Evolutionary conservation across 2,329 filamentous ascomycete genomes (phyloP).

Genomic region (Penicillium sumatraense): DNA sequence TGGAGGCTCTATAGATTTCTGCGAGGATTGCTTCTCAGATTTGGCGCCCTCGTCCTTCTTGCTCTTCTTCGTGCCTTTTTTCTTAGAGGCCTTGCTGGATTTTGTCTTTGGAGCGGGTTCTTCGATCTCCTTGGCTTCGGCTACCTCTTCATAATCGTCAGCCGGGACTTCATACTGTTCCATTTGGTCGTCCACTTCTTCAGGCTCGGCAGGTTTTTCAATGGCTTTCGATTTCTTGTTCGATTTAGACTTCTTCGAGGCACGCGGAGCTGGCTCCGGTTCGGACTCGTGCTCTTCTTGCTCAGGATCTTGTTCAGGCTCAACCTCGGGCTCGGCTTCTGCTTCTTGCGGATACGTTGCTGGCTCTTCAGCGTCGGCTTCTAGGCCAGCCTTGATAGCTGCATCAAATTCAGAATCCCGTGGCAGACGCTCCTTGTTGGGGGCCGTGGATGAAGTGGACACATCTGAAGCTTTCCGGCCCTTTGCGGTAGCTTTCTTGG

Average conservation of each 20-base stretch:
- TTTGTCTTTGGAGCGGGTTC: constrained; percentile 24
- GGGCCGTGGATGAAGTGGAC: constrained; percentile 53
- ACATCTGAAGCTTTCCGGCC: constrained; percentile 56
- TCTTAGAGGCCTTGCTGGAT: constrained; percentile 23
- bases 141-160: constrained; percentile 5
- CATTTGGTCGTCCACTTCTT: constrained; percentile 12
- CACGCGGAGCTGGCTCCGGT: constrained; percentile 14
- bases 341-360: no score
- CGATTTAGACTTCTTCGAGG: constrained; percentile 34
- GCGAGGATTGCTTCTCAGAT: constrained; percentile 6
- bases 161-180: constrained; percentile 15
- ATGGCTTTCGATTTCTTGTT: constrained; percentile 35
- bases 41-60: constrained; percentile 24
- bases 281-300: constrained; percentile 17
- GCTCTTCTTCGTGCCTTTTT: constrained; percentile 27
- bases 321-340: constrained; percentile 23
- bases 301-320: constrained; percentile 34
- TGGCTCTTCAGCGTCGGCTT: constrained; percentile 57
- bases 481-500: constrained; percentile 47
- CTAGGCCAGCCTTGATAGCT: constrained; percentile 68
- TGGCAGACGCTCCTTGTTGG: constrained; percentile 52
- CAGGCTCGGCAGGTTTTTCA: constrained; percentile 12
- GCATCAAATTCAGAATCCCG: constrained; percentile 70
- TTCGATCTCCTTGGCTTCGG: constrained; percentile 18
- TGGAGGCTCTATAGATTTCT: constrained; percentile 6